Evolutionary conservation across 1,139 yeast species (phyloP), one percentile per base, ranked within the genome.

Genomic region (Blastobotrys petasosporus): DNA sequence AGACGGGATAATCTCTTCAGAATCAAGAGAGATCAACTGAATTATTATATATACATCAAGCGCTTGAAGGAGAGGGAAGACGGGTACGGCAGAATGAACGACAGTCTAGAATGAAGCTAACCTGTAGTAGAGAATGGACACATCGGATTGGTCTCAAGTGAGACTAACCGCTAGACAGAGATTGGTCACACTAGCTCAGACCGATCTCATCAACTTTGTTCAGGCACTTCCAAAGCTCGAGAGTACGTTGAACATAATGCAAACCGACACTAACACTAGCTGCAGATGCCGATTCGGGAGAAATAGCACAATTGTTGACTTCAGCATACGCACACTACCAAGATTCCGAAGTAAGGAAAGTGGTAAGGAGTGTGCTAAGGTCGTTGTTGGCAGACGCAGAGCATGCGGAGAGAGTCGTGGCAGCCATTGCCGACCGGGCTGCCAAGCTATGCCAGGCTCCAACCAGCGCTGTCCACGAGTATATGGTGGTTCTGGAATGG

Each of bases 401-500:
- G 20, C 49, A 46, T 12, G 34, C 58, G 20, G 44, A 57, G 16
- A 41, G 48, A 11, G 58, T 75, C 44, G 65, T 77, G 48, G 65
- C 66, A 43, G 76, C 81, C 20, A 49, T 52, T 53, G 32, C 58
- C 54, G 51, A 61, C 54, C 34, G 58, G 47, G 39, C 43, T n/a
- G 15, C 31, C 12, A 36, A 31, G 29, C 43, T 37, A 25, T 34
- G 41, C 29, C 49, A 36, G 48, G 47, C 39, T 44, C 50, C 36
- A 44, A 47, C 31, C 23, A 46, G 76, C 36, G 83, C 90, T 2
- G 60, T 73, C 3, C 66, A 78, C 4, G 85, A 79, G 59, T 66
- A 77, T 49, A 65, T 79, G 58, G 72, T 82, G 3, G 65, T 82
- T 13, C 67, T 82, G 39, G 69, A 71, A 30, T 83, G 90, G 88